Evolutionary conservation across 805 yeast species (phyloP).

Genomic region (Ogataea nitratoaversa): DNA sequence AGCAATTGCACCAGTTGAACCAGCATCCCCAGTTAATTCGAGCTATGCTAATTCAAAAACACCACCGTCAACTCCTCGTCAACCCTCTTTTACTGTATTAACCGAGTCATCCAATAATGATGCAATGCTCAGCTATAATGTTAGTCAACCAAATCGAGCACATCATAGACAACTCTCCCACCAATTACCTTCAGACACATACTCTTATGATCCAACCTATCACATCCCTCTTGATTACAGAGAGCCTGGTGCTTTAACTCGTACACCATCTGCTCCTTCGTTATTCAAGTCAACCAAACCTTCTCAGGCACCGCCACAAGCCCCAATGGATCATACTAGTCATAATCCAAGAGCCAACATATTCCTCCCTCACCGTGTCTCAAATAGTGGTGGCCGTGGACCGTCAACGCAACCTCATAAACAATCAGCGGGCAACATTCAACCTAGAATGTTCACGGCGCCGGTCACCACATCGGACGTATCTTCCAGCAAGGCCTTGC

Average conservation of each 20-base stretch:
- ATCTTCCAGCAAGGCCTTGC: no score
- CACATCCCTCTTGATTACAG: no score
- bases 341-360: not conserved
- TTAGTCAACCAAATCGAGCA: no score
- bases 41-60: not conserved
- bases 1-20: slow-evolving; percentile 6
- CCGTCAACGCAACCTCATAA: not conserved
- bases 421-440: not conserved
- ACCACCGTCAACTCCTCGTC: no score
- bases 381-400: not conserved
- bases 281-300: slow-evolving; percentile 6
- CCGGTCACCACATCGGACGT: not conserved
- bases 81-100: no score
- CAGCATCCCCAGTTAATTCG: slow-evolving; percentile 5
- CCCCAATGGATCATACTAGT: slow-evolving; percentile 3
- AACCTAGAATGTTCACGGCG: not conserved
- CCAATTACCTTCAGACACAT: not conserved
- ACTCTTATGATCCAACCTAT: not conserved
- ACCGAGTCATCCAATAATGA: no score
- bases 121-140: no score
- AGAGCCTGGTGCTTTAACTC: slow-evolving; percentile 6
- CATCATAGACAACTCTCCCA: slow-evolving; percentile 1
- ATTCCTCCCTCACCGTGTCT: not conserved
- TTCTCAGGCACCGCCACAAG: slow-evolving; percentile 5
- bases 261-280: slow-evolving; percentile 21